Base-by-base conservation (phyloP, 202 grass and related monocot genomes). In the Schoenoplectus triqueter region DNA sequence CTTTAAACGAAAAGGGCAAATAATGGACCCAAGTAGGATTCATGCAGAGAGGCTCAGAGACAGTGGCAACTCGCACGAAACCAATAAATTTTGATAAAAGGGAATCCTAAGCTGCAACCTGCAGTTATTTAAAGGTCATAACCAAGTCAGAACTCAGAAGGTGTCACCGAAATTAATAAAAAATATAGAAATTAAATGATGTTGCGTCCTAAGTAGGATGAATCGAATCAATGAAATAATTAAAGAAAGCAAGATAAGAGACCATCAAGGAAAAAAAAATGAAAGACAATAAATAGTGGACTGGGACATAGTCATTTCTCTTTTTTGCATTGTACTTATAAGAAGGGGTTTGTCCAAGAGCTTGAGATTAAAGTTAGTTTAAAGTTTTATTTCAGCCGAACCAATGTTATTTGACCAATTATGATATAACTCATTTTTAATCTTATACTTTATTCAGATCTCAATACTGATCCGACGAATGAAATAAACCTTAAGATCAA, bases 1-100 rank as follows among this genome's bases (percentile, higher is more conserved):
- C 52, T 83, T 83, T 71, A 83, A 55, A 83, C 75, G 75, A 79
- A 79, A 79, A 70, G 65, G 10, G 20, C 4, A 83, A 83, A 83
- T 67, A 83, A 70, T 69, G 41, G 80, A 8, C 15, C 15, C 63
- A 65, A 4, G 44, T 81, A 81, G 55, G 79, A 82, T 49, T 49
- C 5, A 49, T 49, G 56, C 56, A n/a, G 56, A 59, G 56, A 59
- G 56, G 15, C 10, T 4, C 15, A 59, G 13, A 59, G 56, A 82
- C 42, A 67, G 10, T 66, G 7, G 9, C 64, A 40, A 11, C 65
- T 18, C 10, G 42, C 61, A 64, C 51, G 61, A 51, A 82, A 48
- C 65, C 81, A 83, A 77, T 67, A 39, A 83, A 69, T 69, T 64
- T 55, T 22, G 1, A 39, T 40, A 49, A 11, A 52, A 42, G 49